These are phyloP conservation scores for Penicillium sp. DNA, from an alignment of 2,329 filamentous ascomycete species.

Conservation along the genomic window DNA sequence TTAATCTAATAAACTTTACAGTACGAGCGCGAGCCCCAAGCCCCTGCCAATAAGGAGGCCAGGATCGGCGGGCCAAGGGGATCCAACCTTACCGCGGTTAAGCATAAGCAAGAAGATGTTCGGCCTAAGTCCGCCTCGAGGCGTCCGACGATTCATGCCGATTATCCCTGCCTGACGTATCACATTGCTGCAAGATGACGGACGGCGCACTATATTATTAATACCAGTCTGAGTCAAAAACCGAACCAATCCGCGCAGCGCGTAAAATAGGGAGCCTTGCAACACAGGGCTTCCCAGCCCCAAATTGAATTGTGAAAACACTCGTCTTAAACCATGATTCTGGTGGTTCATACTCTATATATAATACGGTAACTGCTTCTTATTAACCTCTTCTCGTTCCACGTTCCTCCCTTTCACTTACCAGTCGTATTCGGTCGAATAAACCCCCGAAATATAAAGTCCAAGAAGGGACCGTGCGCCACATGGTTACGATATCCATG, in stretches of 20 bases:
- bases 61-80: constrained; percentile 26
- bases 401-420: not conserved
- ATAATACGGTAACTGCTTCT: no score
- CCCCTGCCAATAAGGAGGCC: constrained; percentile 18
- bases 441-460: constrained; percentile 20
- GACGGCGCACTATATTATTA: no score
- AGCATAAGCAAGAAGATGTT: constrained; percentile 33
- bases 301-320: no score
- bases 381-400: not conserved
- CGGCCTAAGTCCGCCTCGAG: constrained; percentile 29
- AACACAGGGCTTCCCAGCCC: no score
- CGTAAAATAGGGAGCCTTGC: no score
- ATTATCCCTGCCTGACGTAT: constrained; percentile 23
- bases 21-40: constrained; percentile 8
- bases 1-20: constrained; percentile 21
- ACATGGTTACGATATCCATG: constrained; percentile 23
- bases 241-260: no score
- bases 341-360: no score
- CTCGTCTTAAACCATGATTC: no score
- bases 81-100: constrained; percentile 41
- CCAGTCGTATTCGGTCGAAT: constrained; percentile 20
- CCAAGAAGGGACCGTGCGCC: constrained; percentile 17
- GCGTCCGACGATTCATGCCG: constrained; percentile 14
- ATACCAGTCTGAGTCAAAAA: no score
- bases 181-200: no score